Evolutionary conservation across 768 basidiomycete genomes (phyloP), one percentile per base, ranked within the genome.

Genomic region (Multifurca ochricompacta): DNA sequence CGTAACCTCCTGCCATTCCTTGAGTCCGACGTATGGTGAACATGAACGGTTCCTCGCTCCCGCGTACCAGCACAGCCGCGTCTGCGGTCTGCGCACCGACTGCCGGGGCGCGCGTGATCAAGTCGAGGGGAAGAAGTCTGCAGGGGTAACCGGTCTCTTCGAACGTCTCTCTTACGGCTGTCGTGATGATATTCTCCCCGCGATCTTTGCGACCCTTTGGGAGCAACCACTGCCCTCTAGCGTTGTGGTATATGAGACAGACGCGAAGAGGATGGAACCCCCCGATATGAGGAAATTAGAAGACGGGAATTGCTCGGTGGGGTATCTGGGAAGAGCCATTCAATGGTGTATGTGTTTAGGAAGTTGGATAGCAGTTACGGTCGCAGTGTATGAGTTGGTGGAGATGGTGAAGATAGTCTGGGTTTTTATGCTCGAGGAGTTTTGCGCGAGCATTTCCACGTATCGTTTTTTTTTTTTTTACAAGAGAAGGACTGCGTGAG

Each of bases 71-170:
- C 19, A 61, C 62, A 6, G 58, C 59, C 46, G 68, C 64, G 35
- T 63, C 62, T 32, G 63, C 65, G 48, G 70, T 68, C 45, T 75
- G 68, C 14, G 62, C 47, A 48, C 76, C 74, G 1, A 76, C 70
- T 21, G 3, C 41, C 13, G 41, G 41, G 13, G 25, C 25, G 25
- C 39, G 39, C 21, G 39, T 23, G 6, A 40, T 4, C 1, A 40
- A 13, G 21, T 23, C 21, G 39, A 40, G 39, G 9, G 21, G 39
- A 44, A n/a, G n/a, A n/a, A n/a, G n/a, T n/a, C n/a, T n/a, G n/a
- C n/a, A n/a, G n/a, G n/a, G n/a, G n/a, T n/a, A n/a, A n/a, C n/a
- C n/a, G n/a, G n/a, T n/a, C n/a, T n/a, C n/a, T n/a, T n/a, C n/a
- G n/a, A n/a, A n/a, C n/a, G n/a, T n/a, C n/a, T n/a, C n/a, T n/a